Conservation (phyloP, 331 rosid species). For the Malus hybrid region DNA sequence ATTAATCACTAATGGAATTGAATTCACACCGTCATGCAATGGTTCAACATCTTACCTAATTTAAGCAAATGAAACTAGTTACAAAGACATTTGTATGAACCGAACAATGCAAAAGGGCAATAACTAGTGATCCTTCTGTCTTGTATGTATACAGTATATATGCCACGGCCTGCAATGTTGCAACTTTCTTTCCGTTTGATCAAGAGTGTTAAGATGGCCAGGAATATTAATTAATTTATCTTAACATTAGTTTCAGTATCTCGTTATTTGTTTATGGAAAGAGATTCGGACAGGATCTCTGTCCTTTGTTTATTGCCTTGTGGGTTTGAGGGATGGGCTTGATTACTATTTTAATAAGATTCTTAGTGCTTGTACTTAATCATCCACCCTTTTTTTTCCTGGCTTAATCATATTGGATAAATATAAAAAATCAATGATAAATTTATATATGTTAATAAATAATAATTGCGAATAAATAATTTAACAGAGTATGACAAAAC, state of each 20-base stretch:
- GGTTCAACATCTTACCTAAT: too few relatives aligned
- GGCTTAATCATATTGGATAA: too few relatives aligned
- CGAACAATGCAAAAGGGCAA: background rate
- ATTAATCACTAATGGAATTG: fast-evolving
- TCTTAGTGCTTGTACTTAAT: too few relatives aligned
- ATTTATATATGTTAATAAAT: too few relatives aligned
- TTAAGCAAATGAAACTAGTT: background rate
- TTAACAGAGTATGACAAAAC: too few relatives aligned
- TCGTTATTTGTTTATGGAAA: background rate
- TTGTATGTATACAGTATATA: background rate
- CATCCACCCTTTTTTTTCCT: too few relatives aligned
- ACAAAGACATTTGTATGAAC: background rate
- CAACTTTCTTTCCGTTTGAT: background rate
- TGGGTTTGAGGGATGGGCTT: background rate
- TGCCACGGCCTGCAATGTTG: background rate
- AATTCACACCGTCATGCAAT: fast-evolving
- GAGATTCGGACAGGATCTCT: too few relatives aligned
- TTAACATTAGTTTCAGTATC: background rate
- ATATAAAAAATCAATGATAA: too few relatives aligned
- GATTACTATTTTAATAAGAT: background rate
- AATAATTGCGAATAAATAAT: too few relatives aligned
- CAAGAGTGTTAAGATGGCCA: background rate
- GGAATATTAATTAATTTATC: background rate
- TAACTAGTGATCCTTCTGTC: background rate
- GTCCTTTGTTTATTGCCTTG: background rate